Evolutionary conservation across 495 filamentous ascomycete species (phyloP).

Genomic region (Neurospora terricola): DNA sequence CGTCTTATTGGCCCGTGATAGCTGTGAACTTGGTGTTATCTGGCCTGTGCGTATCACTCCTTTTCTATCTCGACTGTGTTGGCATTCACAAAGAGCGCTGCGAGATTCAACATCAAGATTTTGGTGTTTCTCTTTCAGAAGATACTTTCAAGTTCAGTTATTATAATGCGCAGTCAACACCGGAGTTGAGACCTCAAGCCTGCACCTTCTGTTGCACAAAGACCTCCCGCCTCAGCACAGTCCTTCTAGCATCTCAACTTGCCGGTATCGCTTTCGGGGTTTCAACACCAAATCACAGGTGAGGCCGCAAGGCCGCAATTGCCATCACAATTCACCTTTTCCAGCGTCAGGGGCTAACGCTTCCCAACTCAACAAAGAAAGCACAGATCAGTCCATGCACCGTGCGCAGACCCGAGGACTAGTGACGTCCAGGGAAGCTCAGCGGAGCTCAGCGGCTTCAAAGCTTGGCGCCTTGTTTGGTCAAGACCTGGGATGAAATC

Average conservation of each 20-base stretch:
- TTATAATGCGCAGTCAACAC: too few relatives aligned
- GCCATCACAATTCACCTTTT: neutral
- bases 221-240: neutral
- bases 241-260: neutral
- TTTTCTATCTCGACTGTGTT: neutral
- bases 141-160: too few relatives aligned
- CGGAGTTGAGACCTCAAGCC: neutral
- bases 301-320: neutral
- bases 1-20: neutral
- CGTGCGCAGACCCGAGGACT: neutral
- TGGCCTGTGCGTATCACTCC: neutral
- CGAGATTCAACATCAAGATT: neutral
- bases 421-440: neutral
- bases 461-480: neutral
- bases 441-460: neutral
- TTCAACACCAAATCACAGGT: neutral
- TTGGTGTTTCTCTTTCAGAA: too few relatives aligned
- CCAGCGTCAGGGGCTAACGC: neutral
- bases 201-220: neutral
- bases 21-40: neutral
- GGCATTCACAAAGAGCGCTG: neutral
- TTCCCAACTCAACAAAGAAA: neutral
- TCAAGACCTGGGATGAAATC: neutral
- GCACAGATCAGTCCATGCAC: neutral
- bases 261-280: neutral